Base-by-base conservation (phyloP, 257 asterid species). In the Solanum piurae region DNA sequence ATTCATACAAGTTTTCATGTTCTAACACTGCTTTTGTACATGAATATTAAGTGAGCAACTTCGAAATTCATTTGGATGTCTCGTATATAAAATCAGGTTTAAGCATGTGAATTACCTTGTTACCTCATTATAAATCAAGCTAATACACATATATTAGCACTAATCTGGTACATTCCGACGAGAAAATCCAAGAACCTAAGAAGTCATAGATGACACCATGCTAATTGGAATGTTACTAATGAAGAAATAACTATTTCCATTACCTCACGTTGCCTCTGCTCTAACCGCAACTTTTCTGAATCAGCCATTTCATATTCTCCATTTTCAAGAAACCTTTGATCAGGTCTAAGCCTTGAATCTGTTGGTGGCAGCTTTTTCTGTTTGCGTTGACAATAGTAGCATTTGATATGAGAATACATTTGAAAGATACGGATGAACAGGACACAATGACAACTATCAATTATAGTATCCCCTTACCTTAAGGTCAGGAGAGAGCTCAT, bases 341-440 rank as follows among this genome's bases (percentile, higher is more conserved):
- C 90, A 72, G 90, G 90, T 64, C 90, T 89, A 46, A 86, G 89
- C 87, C 90, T 89, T 83, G 90, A 89, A 83, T 89, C 90, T 42
- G 90, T 89, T 40, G 89, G 90, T n/a, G 90, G 90, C 60, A 89
- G 3, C 34, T 82, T 83, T 72, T 89, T 76, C 90, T 89, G 89
- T 21, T 73, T 85, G 42, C 44, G 0, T 12, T 46, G 18, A 29
- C 29, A 80, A 9, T 40, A 10, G 83, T n/a, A 80, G 34, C 36
- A 38, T 76, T 21, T 1, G 42, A 46, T 82, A 29, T 18, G 13
- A 80, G 29, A 80, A 80, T 46, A 80, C 40, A 44, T 27, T 80
- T 27, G 68, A 80, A 82, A 82, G 85, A 49, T 46, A 49, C 0
- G 6, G 85, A 82, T 80, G 85, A 46, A 21, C 85, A 29, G 42